Evolutionary conservation across 2,329 filamentous ascomycete species (phyloP).

Genomic region (Atkinsonella texensis): DNA sequence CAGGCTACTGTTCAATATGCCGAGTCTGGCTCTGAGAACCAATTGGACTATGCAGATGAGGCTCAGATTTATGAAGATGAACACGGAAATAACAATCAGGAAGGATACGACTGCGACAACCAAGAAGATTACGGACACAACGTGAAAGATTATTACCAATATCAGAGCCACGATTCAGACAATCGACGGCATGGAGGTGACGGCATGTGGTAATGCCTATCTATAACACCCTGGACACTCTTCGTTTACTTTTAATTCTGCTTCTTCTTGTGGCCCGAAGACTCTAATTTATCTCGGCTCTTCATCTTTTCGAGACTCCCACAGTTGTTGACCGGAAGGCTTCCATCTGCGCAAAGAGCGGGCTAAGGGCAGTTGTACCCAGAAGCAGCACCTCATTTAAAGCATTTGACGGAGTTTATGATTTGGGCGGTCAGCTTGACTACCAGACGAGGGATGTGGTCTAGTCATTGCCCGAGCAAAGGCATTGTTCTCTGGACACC

Average conservation of each 20-base stretch:
- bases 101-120: conserved; percentile 26
- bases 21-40: conserved; percentile 28
- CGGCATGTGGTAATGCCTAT: conserved; percentile 30
- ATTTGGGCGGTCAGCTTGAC: conserved; percentile 14
- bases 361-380: conserved; percentile 9
- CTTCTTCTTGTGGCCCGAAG: conserved; percentile 2
- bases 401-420: conserved; percentile 24
- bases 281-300: conserved; percentile 5
- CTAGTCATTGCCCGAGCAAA: neutral
- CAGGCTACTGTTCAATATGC: conserved; percentile 35
- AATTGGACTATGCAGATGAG: conserved; percentile 39
- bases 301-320: conserved; percentile 2
- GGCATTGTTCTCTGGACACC: neutral
- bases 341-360: neutral
- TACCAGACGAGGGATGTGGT: conserved; percentile 11
- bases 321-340: conserved; percentile 7
- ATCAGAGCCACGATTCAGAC: conserved; percentile 22
- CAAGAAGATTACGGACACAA: conserved; percentile 26
- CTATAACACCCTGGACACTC: neutral
- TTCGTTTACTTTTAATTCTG: conserved; percentile 7
- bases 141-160: conserved; percentile 29
- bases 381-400: conserved; percentile 13
- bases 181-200: conserved; percentile 23
- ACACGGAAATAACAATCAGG: conserved; percentile 28
- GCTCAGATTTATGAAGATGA: conserved; percentile 42